Evolutionary conservation across 352 stramenopile species (phyloP).

Genomic region (Globisporangium cederbergense): DNA sequence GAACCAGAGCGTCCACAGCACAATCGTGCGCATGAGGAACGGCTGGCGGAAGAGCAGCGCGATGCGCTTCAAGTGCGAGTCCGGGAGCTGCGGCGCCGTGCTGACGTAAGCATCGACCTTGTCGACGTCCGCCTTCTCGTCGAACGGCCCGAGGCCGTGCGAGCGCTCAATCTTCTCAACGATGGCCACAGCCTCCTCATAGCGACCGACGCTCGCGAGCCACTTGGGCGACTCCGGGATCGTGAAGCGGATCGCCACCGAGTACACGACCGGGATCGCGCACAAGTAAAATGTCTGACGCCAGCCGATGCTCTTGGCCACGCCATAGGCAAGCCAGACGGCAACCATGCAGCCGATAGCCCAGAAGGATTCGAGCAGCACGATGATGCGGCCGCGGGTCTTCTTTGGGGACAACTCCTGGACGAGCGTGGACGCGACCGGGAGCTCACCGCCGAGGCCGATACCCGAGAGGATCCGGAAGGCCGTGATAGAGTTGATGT

Average conservation of each 20-base stretch:
- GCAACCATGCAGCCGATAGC: slow-evolving; percentile 56
- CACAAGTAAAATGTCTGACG: slow-evolving; percentile 56
- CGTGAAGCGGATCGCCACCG: slow-evolving; percentile 40
- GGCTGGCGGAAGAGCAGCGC: slow-evolving; percentile 47
- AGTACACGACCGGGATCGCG: slow-evolving; percentile 50
- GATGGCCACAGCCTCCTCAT: slow-evolving; percentile 54
- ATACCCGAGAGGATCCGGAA: slow-evolving; percentile 65
- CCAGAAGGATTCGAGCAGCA: slow-evolving; percentile 68
- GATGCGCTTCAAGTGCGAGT: slow-evolving; percentile 52
- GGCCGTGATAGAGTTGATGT: slow-evolving; percentile 49
- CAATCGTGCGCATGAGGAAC: slow-evolving; percentile 47
- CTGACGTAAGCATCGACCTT: slow-evolving; percentile 16
- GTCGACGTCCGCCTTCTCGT: slow-evolving; percentile 34
- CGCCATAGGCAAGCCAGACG: slow-evolving; percentile 44
- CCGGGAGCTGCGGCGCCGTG: slow-evolving; percentile 24
- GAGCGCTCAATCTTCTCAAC: slow-evolving; percentile 51
- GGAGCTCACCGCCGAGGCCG: slow-evolving; percentile 58
- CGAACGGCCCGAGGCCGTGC: slow-evolving; percentile 38
- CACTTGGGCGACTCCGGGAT: slow-evolving; percentile 74
- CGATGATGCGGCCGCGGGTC: slow-evolving; percentile 58
- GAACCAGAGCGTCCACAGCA: slow-evolving; percentile 70
- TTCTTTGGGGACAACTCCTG: slow-evolving; percentile 58
- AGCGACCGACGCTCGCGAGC: slow-evolving; percentile 60
- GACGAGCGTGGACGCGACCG: slow-evolving; percentile 53
- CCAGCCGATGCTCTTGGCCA: slow-evolving; percentile 42